Evolutionary conservation across 2,329 filamentous ascomycete genomes (phyloP).

Genomic region (Tolypocladium tropicale): DNA sequence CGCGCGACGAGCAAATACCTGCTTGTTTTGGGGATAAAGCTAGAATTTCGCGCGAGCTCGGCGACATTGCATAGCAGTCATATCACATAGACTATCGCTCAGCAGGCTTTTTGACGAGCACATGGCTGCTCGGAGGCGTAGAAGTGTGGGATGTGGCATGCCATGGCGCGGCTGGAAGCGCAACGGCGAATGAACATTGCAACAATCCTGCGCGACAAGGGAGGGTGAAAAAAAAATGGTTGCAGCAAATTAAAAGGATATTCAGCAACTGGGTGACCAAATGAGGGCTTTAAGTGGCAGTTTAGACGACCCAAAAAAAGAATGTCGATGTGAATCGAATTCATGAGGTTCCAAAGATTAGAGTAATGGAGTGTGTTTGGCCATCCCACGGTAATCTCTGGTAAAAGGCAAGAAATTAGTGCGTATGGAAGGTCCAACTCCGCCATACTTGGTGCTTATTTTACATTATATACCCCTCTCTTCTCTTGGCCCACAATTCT

Average conservation of each 20-base stretch:
- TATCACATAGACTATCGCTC: too few relatives aligned
- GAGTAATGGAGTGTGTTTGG: constrained; percentile 1
- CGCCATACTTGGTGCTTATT: background rate
- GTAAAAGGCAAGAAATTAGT: constrained; percentile 4
- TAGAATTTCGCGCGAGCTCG: too few relatives aligned
- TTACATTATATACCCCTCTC: background rate
- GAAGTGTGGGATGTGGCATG: background rate
- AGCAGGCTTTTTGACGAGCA: too few relatives aligned
- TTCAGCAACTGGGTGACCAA: too few relatives aligned
- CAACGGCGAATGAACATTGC: background rate
- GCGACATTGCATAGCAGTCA: too few relatives aligned
- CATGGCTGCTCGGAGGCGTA: too few relatives aligned
- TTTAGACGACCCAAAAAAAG: too few relatives aligned
- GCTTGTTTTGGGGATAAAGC: too few relatives aligned
- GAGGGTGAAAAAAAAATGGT: background rate
- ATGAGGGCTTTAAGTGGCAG: background rate
- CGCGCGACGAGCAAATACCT: too few relatives aligned
- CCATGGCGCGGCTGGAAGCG: background rate
- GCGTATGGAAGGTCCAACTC: constrained; percentile 3
- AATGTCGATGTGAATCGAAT: background rate
- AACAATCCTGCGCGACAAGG: background rate
- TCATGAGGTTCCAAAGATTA: constrained; percentile 2
- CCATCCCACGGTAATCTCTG: constrained; percentile 4
- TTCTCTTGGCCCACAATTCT: fast-evolving
- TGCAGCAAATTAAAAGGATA: background rate